Base-by-base conservation (phyloP, 2,329 filamentous ascomycete genomes). In the Diaporthe sp. region DNA sequence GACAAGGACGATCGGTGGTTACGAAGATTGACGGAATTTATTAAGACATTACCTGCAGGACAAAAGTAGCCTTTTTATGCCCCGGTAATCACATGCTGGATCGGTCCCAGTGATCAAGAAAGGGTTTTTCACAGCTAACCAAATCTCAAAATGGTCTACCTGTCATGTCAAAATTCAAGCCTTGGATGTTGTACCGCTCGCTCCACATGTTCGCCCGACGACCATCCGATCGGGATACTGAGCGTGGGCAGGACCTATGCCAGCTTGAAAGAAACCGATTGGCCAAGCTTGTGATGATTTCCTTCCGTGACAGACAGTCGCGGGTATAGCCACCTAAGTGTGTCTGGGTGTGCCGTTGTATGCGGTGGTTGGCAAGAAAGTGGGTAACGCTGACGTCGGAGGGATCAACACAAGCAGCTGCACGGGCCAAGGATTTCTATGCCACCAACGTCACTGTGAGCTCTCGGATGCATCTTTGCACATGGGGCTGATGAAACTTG, bases 381-480 rank as follows among this genome's bases (percentile, higher is more conserved):
- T 71, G 69, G 53, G 56, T 47, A 59, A 37, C 50, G 25, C 66
- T 70, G 66, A 66, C 63, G 63, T 66, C 63, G 63, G 63, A 47
- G 63, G 61, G 63, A 66, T 66, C 63, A 66, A 35, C 63, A 66
- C 30, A 32, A 19, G 25, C 15, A 22, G 30, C 15, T 37, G 63
- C 63, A 66, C 63, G 63, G 63, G 63, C 63, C 63, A 66, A 50
- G 63, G 13, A 13, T 37, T 63, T 19, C 22, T 44, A 51, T 66
- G 58, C 63, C 63, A 66, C 63, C 63, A 51, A 66, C 63, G 63
- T 66, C 63, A 66, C 63, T 22, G 50, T 66, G 63, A 66, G 30
- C 10, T 37, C 30, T 37, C 19, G 42, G 27, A 51, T 13, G 63
- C 63, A 66, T 37, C n/a, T 51, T 27, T 30, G 30, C 39, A 32